phyloP scores from a whole-genome alignment of 148 eudicot species.

The Chenopodium formosanum region DNA sequence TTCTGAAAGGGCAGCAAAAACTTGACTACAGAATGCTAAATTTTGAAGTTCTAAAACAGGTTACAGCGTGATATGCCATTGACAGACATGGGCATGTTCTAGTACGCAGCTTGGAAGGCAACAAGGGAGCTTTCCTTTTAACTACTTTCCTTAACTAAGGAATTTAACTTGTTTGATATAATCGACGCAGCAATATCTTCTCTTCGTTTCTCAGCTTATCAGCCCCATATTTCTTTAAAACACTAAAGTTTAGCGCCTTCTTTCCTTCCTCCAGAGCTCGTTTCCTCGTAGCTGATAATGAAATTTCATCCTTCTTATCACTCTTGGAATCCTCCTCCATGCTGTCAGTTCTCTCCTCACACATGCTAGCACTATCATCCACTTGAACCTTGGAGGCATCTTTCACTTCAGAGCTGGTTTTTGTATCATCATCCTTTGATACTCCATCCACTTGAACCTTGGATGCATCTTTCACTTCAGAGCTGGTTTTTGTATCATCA shows the following conservation, averaged over 20 bases:
- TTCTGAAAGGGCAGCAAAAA: too few relatives aligned
- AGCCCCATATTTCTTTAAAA: constrained; percentile 36
- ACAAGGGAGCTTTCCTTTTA: not conserved
- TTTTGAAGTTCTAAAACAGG: too few relatives aligned
- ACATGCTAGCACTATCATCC: constrained; percentile 10
- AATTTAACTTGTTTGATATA: constrained; percentile 35
- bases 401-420: constrained; percentile 23
- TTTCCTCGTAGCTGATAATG: constrained; percentile 46
- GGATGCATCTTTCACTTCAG: constrained; percentile 4
- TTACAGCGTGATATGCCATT: not conserved
- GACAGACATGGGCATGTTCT: not conserved
- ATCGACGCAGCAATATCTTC: constrained; percentile 36
- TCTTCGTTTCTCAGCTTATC: constrained; percentile 42
- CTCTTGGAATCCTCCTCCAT: constrained; percentile 9
- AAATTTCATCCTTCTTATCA: constrained; percentile 26
- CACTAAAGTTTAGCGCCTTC: constrained; percentile 47
- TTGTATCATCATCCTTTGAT: constrained; percentile 18
- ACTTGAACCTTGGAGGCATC: constrained; percentile 22
- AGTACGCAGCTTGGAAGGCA: not conserved
- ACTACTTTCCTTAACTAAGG: not conserved
- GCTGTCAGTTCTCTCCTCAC: constrained; percentile 13
- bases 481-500: constrained; percentile 18
- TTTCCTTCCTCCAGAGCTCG: constrained; percentile 54
- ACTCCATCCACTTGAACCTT: constrained; percentile 12
- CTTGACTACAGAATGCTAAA: too few relatives aligned